Conservation (phyloP, 163 green algal species). For the Coccomyxa subellipsoidea region DNA sequence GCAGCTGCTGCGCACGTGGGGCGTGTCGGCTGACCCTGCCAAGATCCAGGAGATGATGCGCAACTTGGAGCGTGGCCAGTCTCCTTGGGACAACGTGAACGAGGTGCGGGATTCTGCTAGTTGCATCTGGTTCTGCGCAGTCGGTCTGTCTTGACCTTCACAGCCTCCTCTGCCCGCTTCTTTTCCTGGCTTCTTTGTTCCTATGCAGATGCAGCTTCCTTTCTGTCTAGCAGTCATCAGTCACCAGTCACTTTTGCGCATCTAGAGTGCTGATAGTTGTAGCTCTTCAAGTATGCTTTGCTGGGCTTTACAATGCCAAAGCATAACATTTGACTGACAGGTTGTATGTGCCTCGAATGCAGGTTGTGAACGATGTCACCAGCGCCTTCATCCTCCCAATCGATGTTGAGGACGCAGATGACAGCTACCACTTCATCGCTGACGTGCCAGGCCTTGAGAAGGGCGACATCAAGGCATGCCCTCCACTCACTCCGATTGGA, state of each 20-base stretch:
- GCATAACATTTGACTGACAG: too few species aligned
- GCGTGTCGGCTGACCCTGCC: not conserved
- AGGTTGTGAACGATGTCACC: not conserved
- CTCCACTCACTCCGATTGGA: not conserved
- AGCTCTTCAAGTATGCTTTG: too few species aligned
- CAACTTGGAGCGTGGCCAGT: not conserved
- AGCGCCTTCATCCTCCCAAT: constrained; percentile 11
- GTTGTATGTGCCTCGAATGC: not conserved
- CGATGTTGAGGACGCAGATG: constrained; percentile 7
- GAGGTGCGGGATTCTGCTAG: too few species aligned
- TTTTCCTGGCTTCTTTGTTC: too few species aligned
- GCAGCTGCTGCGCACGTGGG: not conserved
- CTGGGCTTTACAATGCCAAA: too few species aligned
- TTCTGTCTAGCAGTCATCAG: too few species aligned
- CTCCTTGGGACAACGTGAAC: not conserved
- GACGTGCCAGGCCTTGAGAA: constrained; percentile 14
- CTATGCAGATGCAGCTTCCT: too few species aligned
- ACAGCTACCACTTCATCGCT: constrained; percentile 2
- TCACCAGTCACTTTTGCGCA: too few species aligned
- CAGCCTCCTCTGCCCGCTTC: too few species aligned
- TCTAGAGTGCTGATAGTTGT: too few species aligned
- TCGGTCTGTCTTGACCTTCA: too few species aligned
- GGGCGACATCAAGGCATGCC: constrained; percentile 11
- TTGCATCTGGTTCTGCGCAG: too few species aligned
- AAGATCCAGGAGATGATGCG: not conserved